Conservation (phyloP, 2,329 filamentous ascomycete genomes). For the Cercospora sesami region DNA sequence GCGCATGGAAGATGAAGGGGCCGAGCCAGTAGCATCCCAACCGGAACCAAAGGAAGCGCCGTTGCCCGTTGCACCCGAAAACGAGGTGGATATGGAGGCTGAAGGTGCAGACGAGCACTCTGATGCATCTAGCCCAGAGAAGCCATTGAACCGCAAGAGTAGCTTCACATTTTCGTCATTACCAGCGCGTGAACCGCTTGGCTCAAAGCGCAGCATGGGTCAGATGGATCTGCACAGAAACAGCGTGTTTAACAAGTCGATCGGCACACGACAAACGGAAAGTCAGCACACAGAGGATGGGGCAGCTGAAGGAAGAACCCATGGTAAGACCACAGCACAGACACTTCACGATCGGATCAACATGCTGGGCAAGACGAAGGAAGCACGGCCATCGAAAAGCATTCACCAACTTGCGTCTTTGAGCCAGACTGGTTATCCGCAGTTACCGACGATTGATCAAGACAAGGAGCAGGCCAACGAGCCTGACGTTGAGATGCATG, state of each 20-base stretch:
- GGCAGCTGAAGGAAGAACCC: conserved; percentile 50
- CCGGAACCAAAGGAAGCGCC: conserved; percentile 28
- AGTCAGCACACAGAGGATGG: conserved; percentile 58
- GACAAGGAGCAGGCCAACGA: conserved; percentile 16
- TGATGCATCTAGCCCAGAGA: conserved; percentile 65
- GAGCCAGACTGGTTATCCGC: conserved; percentile 45
- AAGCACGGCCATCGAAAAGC: conserved; percentile 47
- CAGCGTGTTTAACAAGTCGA: conserved; percentile 72
- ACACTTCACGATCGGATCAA: conserved; percentile 90
- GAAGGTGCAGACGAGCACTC: conserved; percentile 47
- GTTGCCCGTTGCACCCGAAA: conserved; percentile 30
- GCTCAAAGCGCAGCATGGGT: conserved; percentile 78
- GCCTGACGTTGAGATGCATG: conserved; percentile 8
- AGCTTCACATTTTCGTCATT: conserved; percentile 92
- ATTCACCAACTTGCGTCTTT: conserved; percentile 35
- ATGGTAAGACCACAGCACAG: conserved; percentile 92
- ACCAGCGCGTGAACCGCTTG: conserved; percentile 84
- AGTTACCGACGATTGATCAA: conserved; percentile 37
- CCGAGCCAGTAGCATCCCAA: conserved; percentile 24
- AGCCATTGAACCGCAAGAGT: conserved; percentile 82
- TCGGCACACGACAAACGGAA: conserved; percentile 65
- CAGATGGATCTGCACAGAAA: conserved; percentile 66
- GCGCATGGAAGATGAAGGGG: conserved; percentile 16
- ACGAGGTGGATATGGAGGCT: conserved; percentile 41
- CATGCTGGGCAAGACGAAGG: conserved; percentile 60